A percentile compares a stretch with the other conserved stretches of the same genome.
Conservation (phyloP, 2,329 filamentous ascomycete genomes). For the Corynespora cassiicola region DNA sequence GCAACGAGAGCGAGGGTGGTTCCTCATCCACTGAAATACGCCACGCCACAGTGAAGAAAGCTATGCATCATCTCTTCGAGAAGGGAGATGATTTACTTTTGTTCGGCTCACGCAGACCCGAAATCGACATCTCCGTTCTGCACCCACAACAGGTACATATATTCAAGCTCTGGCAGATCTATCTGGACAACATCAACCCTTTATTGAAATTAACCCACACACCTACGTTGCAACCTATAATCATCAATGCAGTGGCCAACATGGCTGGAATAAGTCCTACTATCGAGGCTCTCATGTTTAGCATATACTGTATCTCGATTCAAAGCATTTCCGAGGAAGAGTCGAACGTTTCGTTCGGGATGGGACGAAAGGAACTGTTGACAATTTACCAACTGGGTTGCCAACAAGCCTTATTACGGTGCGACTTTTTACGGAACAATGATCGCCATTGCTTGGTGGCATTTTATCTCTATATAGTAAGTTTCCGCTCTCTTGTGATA, state of each 20-base stretch:
- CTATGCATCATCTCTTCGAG: conserved; percentile 53
- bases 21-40: conserved; percentile 4
- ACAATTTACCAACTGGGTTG: conserved; percentile 65
- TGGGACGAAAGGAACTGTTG: conserved; percentile 59
- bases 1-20: not conserved
- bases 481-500: conserved; percentile 20
- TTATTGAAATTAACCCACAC: conserved; percentile 36
- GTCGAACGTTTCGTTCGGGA: conserved; percentile 59
- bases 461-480: conserved; percentile 61
- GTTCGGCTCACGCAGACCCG: conserved; percentile 57
- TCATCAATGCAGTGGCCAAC: conserved; percentile 65
- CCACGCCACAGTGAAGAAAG: conserved; percentile 45
- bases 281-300: conserved; percentile 59
- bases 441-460: conserved; percentile 62
- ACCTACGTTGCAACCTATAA: conserved; percentile 56
- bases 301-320: conserved; percentile 38
- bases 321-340: conserved; percentile 64
- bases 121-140: conserved; percentile 66
- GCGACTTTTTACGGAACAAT: conserved; percentile 61
- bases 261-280: conserved; percentile 60
- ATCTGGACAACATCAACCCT: conserved; percentile 57
- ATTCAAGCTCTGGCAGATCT: conserved; percentile 75
- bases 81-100: conserved; percentile 60
- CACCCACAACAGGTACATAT: conserved; percentile 73
- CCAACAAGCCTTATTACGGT: conserved; percentile 66